These are phyloP conservation scores for Globisporangium echinulatum DNA, from an alignment of 352 stramenopile species.

Conservation along the genomic window DNA sequence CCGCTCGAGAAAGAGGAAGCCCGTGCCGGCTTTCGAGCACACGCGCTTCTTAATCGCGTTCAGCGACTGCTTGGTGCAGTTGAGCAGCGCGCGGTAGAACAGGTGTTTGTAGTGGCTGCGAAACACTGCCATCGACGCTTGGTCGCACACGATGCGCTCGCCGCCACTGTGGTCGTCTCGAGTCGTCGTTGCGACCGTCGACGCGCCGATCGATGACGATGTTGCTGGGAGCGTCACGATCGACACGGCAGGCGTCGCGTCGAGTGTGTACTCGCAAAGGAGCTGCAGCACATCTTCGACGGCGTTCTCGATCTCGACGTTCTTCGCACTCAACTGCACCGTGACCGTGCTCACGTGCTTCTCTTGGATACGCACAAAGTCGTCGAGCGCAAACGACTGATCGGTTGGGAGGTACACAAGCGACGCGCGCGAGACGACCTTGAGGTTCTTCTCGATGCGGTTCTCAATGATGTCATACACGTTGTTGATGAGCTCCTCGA, in stretches of 20 bases:
- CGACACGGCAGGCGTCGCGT: conserved; percentile 15
- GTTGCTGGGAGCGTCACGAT: conserved; percentile 8
- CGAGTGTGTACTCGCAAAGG: conserved; percentile 64
- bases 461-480: conserved; percentile 97
- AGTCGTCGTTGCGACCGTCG: conserved; percentile 4
- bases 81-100: conserved; percentile 77
- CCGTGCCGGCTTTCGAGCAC: conserved; percentile 69
- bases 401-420: conserved; percentile 76
- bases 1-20: conserved; percentile 76
- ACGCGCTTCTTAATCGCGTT: conserved; percentile 81
- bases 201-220: not conserved
- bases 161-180: conserved; percentile 2
- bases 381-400: conserved; percentile 79
- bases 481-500: conserved; percentile 82
- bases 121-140: conserved; percentile 41
- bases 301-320: conserved; percentile 81
- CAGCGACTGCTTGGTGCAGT: conserved; percentile 73
- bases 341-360: conserved; percentile 60
- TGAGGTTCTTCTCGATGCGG: conserved; percentile 97
- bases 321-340: conserved; percentile 64
- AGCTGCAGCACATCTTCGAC: conserved; percentile 75
- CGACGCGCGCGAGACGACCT: conserved; percentile 69
- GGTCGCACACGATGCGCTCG: conserved; percentile 24
- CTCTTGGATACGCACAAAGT: conserved; percentile 83
- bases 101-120: conserved; percentile 72